Percentiles rank a stretch among this genome's conserved stretches.
Evolutionary conservation across 495 filamentous ascomycete species (phyloP).

Genomic region (Talaromyces adpressus): DNA sequence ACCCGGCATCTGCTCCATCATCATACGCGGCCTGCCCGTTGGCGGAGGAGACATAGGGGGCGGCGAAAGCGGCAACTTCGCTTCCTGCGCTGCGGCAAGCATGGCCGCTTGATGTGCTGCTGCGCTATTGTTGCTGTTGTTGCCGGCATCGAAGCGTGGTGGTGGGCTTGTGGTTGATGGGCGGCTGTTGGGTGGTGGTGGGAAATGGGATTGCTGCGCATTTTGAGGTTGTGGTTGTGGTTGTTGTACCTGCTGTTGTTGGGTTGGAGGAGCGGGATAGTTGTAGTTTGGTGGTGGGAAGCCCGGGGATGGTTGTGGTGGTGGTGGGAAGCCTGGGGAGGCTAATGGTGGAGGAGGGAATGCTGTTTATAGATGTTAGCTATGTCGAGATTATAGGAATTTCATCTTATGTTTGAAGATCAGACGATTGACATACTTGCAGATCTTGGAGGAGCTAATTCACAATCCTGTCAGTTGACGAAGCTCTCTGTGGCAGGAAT

Average conservation of each 20-base stretch:
- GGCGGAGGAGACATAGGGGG: constrained; percentile 17
- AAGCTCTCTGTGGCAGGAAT: background rate
- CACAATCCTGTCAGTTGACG: background rate
- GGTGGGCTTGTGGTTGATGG: constrained; percentile 12
- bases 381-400: background rate
- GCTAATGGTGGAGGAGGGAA: constrained; percentile 12
- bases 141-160: constrained; percentile 12
- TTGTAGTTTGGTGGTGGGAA: constrained; percentile 27
- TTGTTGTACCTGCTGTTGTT: constrained; percentile 19
- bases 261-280: constrained; percentile 27
- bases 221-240: constrained; percentile 19
- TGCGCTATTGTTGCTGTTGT: constrained; percentile 8
- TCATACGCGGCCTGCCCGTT: constrained; percentile 15
- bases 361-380: background rate
- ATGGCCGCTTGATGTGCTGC: constrained; percentile 8
- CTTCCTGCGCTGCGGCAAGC: constrained; percentile 8
- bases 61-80: constrained; percentile 16
- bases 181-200: constrained; percentile 14
- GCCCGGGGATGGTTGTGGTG: constrained; percentile 20
- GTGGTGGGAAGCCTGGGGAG: constrained; percentile 23
- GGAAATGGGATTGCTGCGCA: constrained; percentile 14
- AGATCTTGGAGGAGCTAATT: constrained; percentile 13
- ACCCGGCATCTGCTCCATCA: constrained; percentile 24
- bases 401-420: background rate
- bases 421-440: constrained; percentile 9